Base-by-base conservation (phyloP, 768 basidiomycete species). In the Mycena leptocephala region DNA sequence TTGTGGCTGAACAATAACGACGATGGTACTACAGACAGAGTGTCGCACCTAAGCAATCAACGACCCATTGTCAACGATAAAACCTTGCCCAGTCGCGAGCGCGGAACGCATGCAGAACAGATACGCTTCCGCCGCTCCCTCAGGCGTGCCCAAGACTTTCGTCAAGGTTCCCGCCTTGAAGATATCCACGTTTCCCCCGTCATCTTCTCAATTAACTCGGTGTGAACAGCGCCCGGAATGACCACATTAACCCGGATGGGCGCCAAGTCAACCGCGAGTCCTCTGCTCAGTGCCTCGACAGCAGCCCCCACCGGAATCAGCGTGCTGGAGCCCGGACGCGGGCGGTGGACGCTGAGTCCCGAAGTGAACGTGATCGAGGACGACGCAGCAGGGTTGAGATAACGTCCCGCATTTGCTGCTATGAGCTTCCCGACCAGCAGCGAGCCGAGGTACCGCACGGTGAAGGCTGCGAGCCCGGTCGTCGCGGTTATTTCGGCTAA, bases 281-380 rank as follows among this genome's bases (percentile, higher is more conserved):
- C 18, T 2, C 65, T 20, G 33, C 30, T 32, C 5, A 67, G 30
- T 24, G 22, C 43, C 51, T 67, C 65, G 30, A 30, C 5, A 20
- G 65, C 65, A 22, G 30, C 65, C 18, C 13, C 39, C 13, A 41
- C 18, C 13, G 13, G 13, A 10, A 41, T 18, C 13, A 55, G 2
- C 9, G 35, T 26, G n/a, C 16, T 18, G 39, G 26, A 11, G 35
- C 59, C 65, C 33, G 16, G 14, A 20, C 3, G 14, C n/a, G 65
- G 65, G 46, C 65, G 65, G 24, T 67, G 65, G 32, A 24, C 65
- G 10, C 11, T 4, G 18, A 55, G 32, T 8, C 65, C 65, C 65
- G 65, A 67, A 6, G 65, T 67, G 32, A 67, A 32, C 7, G 65
- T 67, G 65, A 67, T 32, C 24, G 48, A 53, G 64, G 64, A 66